phyloP scores from a whole-genome alignment of 1,284 basidiomycete species.

The Boletus sp. region DNA sequence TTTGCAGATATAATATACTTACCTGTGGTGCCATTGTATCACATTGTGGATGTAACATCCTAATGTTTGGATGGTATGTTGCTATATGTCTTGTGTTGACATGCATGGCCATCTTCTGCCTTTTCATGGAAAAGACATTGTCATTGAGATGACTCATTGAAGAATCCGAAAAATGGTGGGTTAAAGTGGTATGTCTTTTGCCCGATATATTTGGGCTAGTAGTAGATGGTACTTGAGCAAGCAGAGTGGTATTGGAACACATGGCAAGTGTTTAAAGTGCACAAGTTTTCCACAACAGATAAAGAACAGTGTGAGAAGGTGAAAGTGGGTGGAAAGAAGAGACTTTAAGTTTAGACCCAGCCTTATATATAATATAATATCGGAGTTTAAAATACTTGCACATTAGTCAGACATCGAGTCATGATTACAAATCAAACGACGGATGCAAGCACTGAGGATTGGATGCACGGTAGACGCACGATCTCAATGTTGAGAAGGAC shows the following conservation, averaged over 20 bases:
- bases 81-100: conserved; percentile 21
- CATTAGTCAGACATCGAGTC: conserved; percentile 6
- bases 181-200: conserved; percentile 2
- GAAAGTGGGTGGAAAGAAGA: background rate
- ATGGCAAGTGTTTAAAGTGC: conserved; percentile 1
- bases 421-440: conserved; percentile 2
- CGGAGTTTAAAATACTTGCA: conserved; percentile 19
- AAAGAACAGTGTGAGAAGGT: background rate
- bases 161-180: background rate
- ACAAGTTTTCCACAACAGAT: background rate
- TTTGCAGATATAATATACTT: background rate
- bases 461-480: no score
- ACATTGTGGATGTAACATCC: background rate
- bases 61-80: background rate
- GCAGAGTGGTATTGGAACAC: background rate
- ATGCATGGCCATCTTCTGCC: conserved; percentile 11
- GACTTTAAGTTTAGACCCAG: background rate
- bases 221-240: background rate
- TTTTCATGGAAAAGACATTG: background rate
- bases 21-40: background rate
- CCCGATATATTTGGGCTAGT: background rate
- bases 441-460: no score
- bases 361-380: conserved; percentile 19
- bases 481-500: no score
- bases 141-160: background rate